A percentile compares a stretch with the other conserved stretches of the same genome.
Conservation (phyloP, 164 flowering plant genomes). For the Amborella trichopoda region DNA sequence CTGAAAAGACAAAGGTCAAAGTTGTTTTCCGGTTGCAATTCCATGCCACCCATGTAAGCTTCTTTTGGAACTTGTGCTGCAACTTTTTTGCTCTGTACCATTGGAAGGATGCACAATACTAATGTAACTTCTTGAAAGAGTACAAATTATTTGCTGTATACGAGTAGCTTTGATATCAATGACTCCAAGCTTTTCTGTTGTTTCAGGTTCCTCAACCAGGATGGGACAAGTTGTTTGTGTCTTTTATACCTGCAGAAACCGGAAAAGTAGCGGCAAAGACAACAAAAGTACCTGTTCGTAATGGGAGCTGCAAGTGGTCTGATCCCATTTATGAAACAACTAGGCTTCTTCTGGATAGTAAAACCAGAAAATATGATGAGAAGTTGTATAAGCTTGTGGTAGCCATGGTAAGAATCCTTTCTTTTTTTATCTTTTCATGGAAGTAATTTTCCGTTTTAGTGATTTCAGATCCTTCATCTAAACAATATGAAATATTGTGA, state of each 20-base stretch:
- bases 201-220: conserved; percentile 83
- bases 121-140: too few relatives aligned
- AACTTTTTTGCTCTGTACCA: conserved; percentile 1
- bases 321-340: conserved; percentile 99
- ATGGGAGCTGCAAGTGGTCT: conserved; percentile 94
- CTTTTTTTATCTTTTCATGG: neutral
- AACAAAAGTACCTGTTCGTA: conserved; percentile 81
- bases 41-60: conserved; percentile 91
- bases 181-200: conserved; percentile 3
- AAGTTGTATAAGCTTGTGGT: conserved; percentile 79
- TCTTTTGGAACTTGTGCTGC: neutral
- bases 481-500: too few relatives aligned
- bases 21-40: conserved; percentile 95
- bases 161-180: too few relatives aligned
- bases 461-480: too few relatives aligned
- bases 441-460: too few relatives aligned
- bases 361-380: conserved; percentile 73
- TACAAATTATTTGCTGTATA: too few relatives aligned
- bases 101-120: too few relatives aligned
- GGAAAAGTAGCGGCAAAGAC: conserved; percentile 87
- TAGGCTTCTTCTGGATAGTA: conserved; percentile 79
- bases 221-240: conserved; percentile 90
- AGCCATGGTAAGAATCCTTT: conserved; percentile 53
- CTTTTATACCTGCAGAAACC: conserved; percentile 80
- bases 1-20: conserved; percentile 90